Base-by-base conservation (phyloP, 169 alveolate genomes). In the Cryptosporidium meleagridis region DNA sequence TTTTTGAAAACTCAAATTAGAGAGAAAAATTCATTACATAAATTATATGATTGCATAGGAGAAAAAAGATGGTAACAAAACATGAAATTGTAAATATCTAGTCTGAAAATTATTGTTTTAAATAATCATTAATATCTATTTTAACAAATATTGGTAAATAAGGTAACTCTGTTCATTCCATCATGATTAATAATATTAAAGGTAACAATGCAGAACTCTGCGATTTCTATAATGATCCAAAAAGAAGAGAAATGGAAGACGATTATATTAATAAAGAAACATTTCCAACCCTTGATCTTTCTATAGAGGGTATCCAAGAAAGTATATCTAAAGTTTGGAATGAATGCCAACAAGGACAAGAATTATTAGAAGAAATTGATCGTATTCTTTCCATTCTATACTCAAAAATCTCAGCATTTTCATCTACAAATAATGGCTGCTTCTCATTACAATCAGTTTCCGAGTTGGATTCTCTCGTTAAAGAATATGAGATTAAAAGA, bases 261-360 rank as follows among this genome's bases (percentile, higher is more conserved):
- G 62, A 45, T 12, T 73, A 73, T 9, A 52, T 73, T 35, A 73
- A 73, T 44, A 73, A 58, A 37, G 71, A 73, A 33, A 59, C 41
- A 58, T 73, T 73, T 33, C 86, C 86, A 52, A 73, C 86, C 3
- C 52, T 73, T 29, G 86, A 73, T 31, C 68, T 73, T 33, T 73
- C 86, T 5, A 73, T 73, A n/a, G 86, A 73, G n/a, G 86, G 86
- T 52, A 53, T 73, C 33, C 67, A 73, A 16, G 86, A 73, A 73
- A 53, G 71, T 41, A 73, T 73, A 2, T 9, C 26, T 12, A 73
- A 73, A 33, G 71, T 73, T 14, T 26, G 68, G 45, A 2, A 33
- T 1, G 86, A 73, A 35, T 73, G 86, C 29, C 53, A 53, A 33
- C 55, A 53, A 14, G 86, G 86, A 7, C 55, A 73, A 14, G 70